Conservation (phyloP, 2,329 filamentous ascomycete species). For the Nemania diffusa region DNA sequence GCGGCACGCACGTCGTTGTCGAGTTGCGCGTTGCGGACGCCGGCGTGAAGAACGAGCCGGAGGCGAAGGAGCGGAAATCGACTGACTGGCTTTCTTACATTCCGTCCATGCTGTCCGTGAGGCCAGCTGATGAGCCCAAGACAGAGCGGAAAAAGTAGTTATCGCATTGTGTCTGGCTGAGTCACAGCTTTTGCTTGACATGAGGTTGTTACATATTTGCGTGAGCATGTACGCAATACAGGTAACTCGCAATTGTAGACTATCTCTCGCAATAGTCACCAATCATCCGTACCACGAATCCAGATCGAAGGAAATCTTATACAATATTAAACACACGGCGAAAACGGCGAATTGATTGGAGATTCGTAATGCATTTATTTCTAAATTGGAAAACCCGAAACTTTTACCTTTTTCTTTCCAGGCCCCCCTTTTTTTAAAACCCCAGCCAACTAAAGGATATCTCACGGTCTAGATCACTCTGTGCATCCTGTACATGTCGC, state of each 20-base stretch:
- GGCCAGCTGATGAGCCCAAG: constrained; percentile 16
- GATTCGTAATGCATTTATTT: constrained; percentile 41
- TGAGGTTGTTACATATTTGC: background rate
- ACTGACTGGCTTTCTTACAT: constrained; percentile 29
- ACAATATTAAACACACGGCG: background rate
- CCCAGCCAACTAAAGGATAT: constrained; percentile 16
- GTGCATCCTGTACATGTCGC: constrained; percentile 17
- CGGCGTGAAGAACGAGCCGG: constrained; percentile 2
- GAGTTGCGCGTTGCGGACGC: constrained; percentile 60
- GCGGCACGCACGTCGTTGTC: constrained; percentile 68
- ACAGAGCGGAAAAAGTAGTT: background rate
- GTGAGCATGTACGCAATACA: background rate
- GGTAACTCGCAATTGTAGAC: background rate
- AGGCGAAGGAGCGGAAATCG: constrained; percentile 9
- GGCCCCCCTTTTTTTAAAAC: constrained; percentile 11
- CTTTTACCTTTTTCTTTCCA: constrained; percentile 22
- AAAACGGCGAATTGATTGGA: constrained; percentile 34
- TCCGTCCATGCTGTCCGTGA: constrained; percentile 22
- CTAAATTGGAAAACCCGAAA: constrained; percentile 32
- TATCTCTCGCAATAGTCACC: no score
- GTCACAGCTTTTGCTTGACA: background rate
- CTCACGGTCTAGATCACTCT: constrained; percentile 34
- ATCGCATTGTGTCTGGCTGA: background rate
- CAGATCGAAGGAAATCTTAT: background rate
- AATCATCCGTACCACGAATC: no score